phyloP scores from a whole-genome alignment of 2,329 filamentous ascomycete genomes.

The Xylariales sp. region DNA sequence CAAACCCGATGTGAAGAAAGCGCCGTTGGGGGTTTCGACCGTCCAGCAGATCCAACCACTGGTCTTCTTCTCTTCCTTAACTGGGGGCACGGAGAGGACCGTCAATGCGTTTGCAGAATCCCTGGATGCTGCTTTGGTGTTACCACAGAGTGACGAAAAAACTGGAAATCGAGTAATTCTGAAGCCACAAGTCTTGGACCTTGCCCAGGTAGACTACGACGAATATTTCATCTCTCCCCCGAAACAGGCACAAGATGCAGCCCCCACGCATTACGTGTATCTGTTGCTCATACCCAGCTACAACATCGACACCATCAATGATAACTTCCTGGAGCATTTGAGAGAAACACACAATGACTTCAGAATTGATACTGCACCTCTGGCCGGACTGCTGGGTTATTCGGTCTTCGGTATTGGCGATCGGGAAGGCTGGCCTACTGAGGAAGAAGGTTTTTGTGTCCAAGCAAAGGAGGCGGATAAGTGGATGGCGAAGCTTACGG shows the following conservation, averaged over 20 bases:
- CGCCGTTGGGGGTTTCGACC: conserved; percentile 21
- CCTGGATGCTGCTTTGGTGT: conserved; percentile 49
- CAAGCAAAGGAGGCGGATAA: conserved; percentile 87
- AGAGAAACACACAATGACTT: conserved; percentile 96
- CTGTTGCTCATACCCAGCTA: conserved; percentile 84
- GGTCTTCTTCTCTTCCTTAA: conserved; percentile 87
- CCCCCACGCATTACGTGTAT: conserved; percentile 66
- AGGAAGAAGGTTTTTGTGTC: conserved; percentile 87
- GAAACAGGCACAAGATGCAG: conserved; percentile 43
- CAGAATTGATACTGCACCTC: conserved; percentile 83
- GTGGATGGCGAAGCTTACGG: conserved; percentile 96
- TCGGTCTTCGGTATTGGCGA: conserved; percentile 94
- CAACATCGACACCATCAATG: conserved; percentile 90
- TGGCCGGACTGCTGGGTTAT: conserved; percentile 75
- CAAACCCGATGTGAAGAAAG: conserved; percentile 29
- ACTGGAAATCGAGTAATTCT: conserved; percentile 35
- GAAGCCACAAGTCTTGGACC: conserved; percentile 65
- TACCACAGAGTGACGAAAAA: conserved; percentile 39
- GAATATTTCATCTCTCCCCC: conserved; percentile 84
- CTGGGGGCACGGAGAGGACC: conserved; percentile 73
- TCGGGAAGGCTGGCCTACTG: conserved; percentile 84
- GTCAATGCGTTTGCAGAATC: conserved; percentile 59
- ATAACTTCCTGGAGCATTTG: conserved; percentile 81
- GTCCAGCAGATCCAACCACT: conserved; percentile 61
- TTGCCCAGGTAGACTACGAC: conserved; percentile 86